Base-by-base conservation (phyloP, 495 filamentous ascomycete genomes). In the Eremomyces bilateralis region DNA sequence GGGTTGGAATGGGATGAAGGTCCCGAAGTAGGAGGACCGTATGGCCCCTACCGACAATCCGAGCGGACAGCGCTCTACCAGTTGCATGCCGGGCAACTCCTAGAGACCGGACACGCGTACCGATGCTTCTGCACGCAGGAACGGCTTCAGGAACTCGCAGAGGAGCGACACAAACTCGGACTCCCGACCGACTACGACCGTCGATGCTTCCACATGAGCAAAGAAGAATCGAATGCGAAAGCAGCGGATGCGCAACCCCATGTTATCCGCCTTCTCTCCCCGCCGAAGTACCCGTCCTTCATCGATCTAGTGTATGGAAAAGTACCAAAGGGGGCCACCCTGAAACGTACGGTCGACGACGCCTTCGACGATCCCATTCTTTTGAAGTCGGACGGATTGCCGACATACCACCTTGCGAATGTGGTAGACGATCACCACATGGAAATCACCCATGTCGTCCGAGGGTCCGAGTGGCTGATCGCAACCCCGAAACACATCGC, bases 341-440 rank as follows among this genome's bases (percentile, higher is more conserved):
- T 28, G 16, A 18, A 11, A 6, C 32, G 62, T 41, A 42, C 55
- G 10, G 60, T 57, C 34, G 57, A 65, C 21, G 47, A 54, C 3
- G 55, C 64, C 2, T 76, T 65, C 35, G 75, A 79, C 36, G 79
- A 83, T 50, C 82, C 79, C 5, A 73, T 97, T 42, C 58, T 97
- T 29, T 51, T 92, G 19, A 97, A 95, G 53, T 72, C 71, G 4
- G 88, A 97, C 47, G 83, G 83, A 0, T 71, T 74, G 34, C 88
- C 88, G 1, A 95, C 88, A 5, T 97, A 97, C 48, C 88, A 95
- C 51, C 71, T 97, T 35, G 88, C 88, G 3, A 95, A 94, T 53
- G 84, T 97, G 17, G 74, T 97, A 15, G 88, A 97, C 51, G 88
- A 97, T 51, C 80, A 90, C 49, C 56, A 66, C 33, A 97, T 97